Base-by-base conservation (phyloP, 148 eudicot species). In the Bassia scoparia region DNA sequence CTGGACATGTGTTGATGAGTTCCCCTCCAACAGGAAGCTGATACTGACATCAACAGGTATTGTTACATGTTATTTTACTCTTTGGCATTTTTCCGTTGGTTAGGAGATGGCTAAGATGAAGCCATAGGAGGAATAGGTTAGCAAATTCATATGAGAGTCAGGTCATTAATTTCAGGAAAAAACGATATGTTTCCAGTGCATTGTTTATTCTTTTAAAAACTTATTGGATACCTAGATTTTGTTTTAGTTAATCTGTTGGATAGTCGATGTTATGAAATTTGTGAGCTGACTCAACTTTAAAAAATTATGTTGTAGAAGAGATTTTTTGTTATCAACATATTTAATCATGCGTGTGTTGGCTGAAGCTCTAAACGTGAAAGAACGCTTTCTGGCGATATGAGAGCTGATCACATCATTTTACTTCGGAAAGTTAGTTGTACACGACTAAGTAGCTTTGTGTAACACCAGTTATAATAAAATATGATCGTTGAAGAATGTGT, bases 1-100 rank as follows among this genome's bases (percentile, higher is more conserved):
- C 98, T 93, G 98, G 98, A 23, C 98, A 93, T 65, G 86, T 90
- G 21, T 93, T 61, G 94, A 86, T 54, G 98, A 93, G 98, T 31
- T 96, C 98, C 18, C 90, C 88, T 13, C 98, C 98, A 31, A 93
- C 98, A 0, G 90, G 98, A 78, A 84, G 89, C 67, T 92, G 98
- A 52, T 87, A 85, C 38, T 93, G 98, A n/a, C 76, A 93, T 93
- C 81, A 93, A 93, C 69, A 90, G 98, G 96, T 87, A 79, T 20
- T 2, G 34, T 63, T 61, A n/a, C 21, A 43, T 14, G 0, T 17
- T 52, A 15, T 2, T 44, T 21, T 37, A 41, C 30, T 35, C 21
- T 18, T 21, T 33, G 37, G 37, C 64, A 2, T 5, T 1, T 60
- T 60, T 60, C 9, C n/a, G 14, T 60, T 38, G 5, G 21, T 6